Evolutionary conservation across 129 eudicot species (phyloP).

Genomic region (Sambucus nigra): DNA sequence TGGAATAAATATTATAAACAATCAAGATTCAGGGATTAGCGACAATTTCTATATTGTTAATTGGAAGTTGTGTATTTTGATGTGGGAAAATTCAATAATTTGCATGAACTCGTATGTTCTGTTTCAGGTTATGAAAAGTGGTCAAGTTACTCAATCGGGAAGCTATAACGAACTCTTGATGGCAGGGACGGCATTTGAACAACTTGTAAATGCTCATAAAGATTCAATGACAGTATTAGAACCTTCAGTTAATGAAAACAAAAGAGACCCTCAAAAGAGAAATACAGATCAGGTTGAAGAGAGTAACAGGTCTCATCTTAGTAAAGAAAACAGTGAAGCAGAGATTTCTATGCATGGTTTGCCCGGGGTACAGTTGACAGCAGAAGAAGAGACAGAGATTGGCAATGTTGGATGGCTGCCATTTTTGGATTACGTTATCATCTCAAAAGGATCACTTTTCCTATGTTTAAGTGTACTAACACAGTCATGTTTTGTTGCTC

Average conservation of each 20-base stretch:
- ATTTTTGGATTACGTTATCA: slow-evolving; percentile 33
- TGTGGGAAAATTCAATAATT: neutral
- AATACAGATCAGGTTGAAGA: slow-evolving; percentile 1
- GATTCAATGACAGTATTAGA: slow-evolving; percentile 34
- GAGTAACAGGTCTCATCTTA: slow-evolving; percentile 6
- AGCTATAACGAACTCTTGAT: slow-evolving; percentile 42
- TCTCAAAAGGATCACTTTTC: slow-evolving; percentile 31
- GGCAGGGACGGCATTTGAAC: slow-evolving; percentile 57
- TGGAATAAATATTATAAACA: too few species aligned
- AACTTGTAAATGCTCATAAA: slow-evolving; percentile 67
- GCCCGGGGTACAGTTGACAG: slow-evolving; percentile 49
- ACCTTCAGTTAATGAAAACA: slow-evolving; percentile 17
- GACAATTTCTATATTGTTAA: neutral
- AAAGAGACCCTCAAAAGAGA: slow-evolving; percentile 1
- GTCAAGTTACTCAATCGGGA: slow-evolving; percentile 62
- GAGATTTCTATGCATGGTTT: slow-evolving; percentile 15
- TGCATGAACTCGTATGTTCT: neutral
- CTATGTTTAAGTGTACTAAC: slow-evolving; percentile 13
- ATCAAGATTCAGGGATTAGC: too few species aligned
- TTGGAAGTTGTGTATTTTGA: neutral
- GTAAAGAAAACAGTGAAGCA: slow-evolving; percentile 29
- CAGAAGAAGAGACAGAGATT: slow-evolving; percentile 49
- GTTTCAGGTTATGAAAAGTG: slow-evolving; percentile 58
- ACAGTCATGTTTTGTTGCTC: slow-evolving; percentile 33
- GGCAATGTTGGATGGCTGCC: slow-evolving; percentile 55